A percentile compares a stretch with the other conserved stretches of the same genome.
phyloP scores from a whole-genome alignment of 768 basidiomycete species.

The Rubroboletus pulcherrimus region DNA sequence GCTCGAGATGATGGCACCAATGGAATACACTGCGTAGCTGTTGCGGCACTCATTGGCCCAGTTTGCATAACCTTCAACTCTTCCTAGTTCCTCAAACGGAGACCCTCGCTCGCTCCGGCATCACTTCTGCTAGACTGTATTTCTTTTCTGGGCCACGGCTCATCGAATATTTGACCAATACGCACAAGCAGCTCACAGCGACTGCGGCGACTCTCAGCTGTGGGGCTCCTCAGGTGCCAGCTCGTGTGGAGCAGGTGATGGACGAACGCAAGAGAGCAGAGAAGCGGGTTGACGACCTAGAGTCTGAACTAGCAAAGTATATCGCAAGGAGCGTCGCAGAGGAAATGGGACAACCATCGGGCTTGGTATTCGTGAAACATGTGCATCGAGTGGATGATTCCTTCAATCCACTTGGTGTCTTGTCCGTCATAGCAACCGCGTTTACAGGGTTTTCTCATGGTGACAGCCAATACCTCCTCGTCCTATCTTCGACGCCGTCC shows the following conservation, averaged over 20 bases:
- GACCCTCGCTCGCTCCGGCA: slow-evolving; percentile 54
- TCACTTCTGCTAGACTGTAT: slow-evolving; percentile 68
- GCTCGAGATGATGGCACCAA: slow-evolving; percentile 7
- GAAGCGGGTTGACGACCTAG: slow-evolving; percentile 67
- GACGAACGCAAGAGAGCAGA: slow-evolving; percentile 64
- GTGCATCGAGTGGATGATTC: slow-evolving; percentile 62
- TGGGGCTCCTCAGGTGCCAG: slow-evolving; percentile 61
- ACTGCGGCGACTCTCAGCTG: slow-evolving; percentile 65
- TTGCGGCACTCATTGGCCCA: slow-evolving; percentile 81
- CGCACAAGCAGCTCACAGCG: slow-evolving; percentile 52
- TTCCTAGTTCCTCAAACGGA: slow-evolving; percentile 72
- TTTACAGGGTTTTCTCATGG: slow-evolving; percentile 30
- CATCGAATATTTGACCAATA: slow-evolving; percentile 54
- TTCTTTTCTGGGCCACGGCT: slow-evolving; percentile 83
- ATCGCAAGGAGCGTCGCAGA: slow-evolving; percentile 42
- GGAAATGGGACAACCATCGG: slow-evolving; percentile 32
- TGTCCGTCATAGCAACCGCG: slow-evolving; percentile 53
- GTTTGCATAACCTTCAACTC: slow-evolving; percentile 67
- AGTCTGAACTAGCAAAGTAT: slow-evolving; percentile 54
- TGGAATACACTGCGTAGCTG: slow-evolving; percentile 42
- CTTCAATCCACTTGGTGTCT: slow-evolving; percentile 52
- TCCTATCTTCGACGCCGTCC: slow-evolving; percentile 64
- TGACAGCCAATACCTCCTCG: slow-evolving; percentile 39
- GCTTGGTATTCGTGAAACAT: slow-evolving; percentile 41
- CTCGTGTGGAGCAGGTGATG: slow-evolving; percentile 62